Conservation (phyloP, 306 rosid genomes). For the Herpetospermum pedunculosum region DNA sequence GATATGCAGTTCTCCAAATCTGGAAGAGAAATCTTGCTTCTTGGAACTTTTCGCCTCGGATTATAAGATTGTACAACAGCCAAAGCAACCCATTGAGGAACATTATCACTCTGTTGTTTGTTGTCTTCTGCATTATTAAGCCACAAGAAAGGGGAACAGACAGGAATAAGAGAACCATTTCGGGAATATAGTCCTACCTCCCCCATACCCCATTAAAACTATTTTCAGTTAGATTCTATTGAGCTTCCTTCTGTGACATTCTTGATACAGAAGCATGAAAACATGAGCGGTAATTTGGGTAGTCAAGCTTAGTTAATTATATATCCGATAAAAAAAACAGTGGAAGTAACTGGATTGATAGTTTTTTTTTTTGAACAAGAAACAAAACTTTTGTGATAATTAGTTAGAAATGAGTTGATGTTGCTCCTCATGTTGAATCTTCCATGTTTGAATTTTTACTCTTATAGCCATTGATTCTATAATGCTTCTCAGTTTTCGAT, state of each 20-base stretch:
- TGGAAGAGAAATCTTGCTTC: conserved; percentile 59
- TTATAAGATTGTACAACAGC: conserved; percentile 87
- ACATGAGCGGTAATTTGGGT: background rate
- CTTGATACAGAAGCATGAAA: background rate
- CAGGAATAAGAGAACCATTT: background rate
- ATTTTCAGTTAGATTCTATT: background rate
- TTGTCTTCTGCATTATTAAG: background rate
- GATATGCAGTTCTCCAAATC: conserved; percentile 59
- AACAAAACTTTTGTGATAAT: too few relatives aligned
- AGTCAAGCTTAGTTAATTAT: background rate
- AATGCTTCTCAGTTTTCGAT: background rate
- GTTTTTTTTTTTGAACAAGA: too few relatives aligned
- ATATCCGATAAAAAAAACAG: background rate
- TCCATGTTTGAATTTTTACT: background rate
- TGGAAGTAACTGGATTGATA: background rate
- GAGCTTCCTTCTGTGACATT: background rate
- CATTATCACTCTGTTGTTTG: background rate
- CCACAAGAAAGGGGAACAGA: background rate
- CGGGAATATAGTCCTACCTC: background rate
- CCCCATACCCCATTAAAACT: background rate
- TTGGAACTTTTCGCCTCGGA: conserved; percentile 66
- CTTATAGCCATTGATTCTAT: background rate
- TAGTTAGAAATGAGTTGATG: too few relatives aligned
- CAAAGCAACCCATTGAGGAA: conserved; percentile 69
- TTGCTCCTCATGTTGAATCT: background rate